Evolutionary conservation across 2,329 filamentous ascomycete genomes (phyloP).

Genomic region (Colletotrichum viniferum): DNA sequence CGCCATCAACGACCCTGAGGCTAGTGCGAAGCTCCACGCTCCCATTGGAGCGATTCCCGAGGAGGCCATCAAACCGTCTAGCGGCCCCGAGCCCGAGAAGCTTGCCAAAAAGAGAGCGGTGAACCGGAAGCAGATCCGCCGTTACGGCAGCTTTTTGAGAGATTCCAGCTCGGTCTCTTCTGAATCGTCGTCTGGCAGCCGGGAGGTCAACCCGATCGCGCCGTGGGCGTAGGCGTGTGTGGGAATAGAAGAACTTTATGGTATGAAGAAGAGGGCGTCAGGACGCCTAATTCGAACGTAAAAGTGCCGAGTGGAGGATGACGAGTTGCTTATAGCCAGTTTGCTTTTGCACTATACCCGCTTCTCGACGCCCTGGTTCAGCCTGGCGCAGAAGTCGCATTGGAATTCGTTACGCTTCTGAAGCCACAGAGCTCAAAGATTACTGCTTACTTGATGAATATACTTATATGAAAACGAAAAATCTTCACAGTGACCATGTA

Average conservation of each 20-base stretch:
- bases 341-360: slow-evolving; percentile 11
- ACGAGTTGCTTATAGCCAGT: background rate
- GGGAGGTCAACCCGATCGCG: slow-evolving; percentile 32
- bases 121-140: slow-evolving; percentile 32
- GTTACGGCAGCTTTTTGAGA: slow-evolving; percentile 27
- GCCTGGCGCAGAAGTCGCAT: background rate
- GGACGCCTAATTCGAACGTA: background rate
- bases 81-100: slow-evolving; percentile 52
- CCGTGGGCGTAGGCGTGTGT: slow-evolving; percentile 32
- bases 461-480: background rate
- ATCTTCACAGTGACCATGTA: background rate
- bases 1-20: slow-evolving; percentile 44
- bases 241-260: background rate
- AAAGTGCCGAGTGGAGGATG: background rate
- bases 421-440: background rate
- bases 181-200: slow-evolving; percentile 38
- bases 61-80: slow-evolving; percentile 49
- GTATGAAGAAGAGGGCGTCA: background rate
- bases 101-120: slow-evolving; percentile 38
- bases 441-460: background rate
- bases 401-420: background rate
- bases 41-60: slow-evolving; percentile 49
- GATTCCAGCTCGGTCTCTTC: slow-evolving; percentile 37
- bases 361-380: background rate
- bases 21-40: slow-evolving; percentile 50